Evolutionary conservation across 2,329 filamentous ascomycete genomes (phyloP).

Genomic region (Verticillium nubilum): DNA sequence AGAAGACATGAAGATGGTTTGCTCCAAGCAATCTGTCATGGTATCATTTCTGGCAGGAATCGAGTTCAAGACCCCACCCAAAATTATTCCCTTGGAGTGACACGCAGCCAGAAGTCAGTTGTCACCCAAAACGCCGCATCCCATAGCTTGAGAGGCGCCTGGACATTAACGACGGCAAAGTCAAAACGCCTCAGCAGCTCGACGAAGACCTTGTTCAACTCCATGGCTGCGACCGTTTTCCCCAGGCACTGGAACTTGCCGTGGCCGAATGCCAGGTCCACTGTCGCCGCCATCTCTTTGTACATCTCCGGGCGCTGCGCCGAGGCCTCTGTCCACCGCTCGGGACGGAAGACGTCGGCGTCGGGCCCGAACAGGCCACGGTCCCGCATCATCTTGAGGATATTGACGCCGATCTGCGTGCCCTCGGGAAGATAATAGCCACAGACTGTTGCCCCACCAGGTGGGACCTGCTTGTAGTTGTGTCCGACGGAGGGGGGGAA

Average conservation of each 20-base stretch:
- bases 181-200: slow-evolving; percentile 21
- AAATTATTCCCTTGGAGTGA: slow-evolving; percentile 8
- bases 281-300: slow-evolving; percentile 25
- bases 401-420: slow-evolving; percentile 32
- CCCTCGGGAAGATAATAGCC: slow-evolving; percentile 30
- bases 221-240: slow-evolving; percentile 35
- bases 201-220: slow-evolving; percentile 36
- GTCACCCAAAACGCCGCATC: slow-evolving; percentile 16
- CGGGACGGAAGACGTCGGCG: slow-evolving; percentile 37
- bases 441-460: slow-evolving; percentile 27
- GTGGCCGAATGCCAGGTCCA: slow-evolving; percentile 36
- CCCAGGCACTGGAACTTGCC: slow-evolving; percentile 39
- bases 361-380: slow-evolving; percentile 36
- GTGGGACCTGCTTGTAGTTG: slow-evolving; percentile 45
- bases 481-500: slow-evolving; percentile 41
- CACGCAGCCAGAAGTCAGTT: slow-evolving; percentile 16
- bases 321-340: slow-evolving; percentile 36
- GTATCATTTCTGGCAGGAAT: too few species aligned
- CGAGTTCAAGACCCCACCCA: too few species aligned
- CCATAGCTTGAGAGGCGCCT: slow-evolving; percentile 12
- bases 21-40: too few species aligned
- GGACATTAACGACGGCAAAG: slow-evolving; percentile 12
- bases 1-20: too few species aligned
- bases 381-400: slow-evolving; percentile 31
- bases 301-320: slow-evolving; percentile 23